A percentile compares a stretch with the other conserved stretches of the same genome.
These are phyloP conservation scores for Triticum urartu DNA, from an alignment of 176 grass and related monocot species.

Conservation along the genomic window DNA sequence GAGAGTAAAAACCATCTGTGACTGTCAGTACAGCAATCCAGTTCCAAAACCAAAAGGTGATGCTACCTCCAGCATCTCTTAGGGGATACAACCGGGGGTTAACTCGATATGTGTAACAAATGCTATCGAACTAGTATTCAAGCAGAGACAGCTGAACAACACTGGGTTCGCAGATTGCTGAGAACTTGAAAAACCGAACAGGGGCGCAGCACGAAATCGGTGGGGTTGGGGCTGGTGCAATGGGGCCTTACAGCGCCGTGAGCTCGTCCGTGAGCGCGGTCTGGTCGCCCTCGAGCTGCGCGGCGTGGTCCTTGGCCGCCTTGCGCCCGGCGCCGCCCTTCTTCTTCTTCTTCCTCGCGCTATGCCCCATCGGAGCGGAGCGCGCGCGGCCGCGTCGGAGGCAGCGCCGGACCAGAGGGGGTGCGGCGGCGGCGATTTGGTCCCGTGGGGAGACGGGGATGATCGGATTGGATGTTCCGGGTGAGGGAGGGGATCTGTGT, in stretches of 20 bases:
- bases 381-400: neutral
- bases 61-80: neutral
- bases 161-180: neutral
- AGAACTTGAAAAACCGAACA: neutral
- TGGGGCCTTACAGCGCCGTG: slow-evolving; percentile 73
- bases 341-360: slow-evolving; percentile 93
- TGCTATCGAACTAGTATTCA: neutral
- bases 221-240: neutral
- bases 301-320: slow-evolving; percentile 72
- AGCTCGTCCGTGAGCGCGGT: slow-evolving; percentile 67
- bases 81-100: too few species aligned
- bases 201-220: neutral
- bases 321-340: slow-evolving; percentile 52
- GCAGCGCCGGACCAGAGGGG: neutral
- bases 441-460: neutral
- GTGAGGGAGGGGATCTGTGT: slow-evolving; percentile 10
- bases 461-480: neutral
- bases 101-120: too few species aligned
- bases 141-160: neutral
- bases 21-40: neutral
- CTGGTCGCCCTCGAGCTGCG: slow-evolving; percentile 60
- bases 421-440: neutral
- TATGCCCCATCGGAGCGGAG: slow-evolving; percentile 70
- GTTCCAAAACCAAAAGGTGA: neutral
- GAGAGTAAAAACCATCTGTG: neutral